Percentiles rank a stretch among this genome's conserved stretches.
These are phyloP conservation scores for Cryphonectria radicalis DNA, from an alignment of 2,329 filamentous ascomycete species.

Conservation along the genomic window DNA sequence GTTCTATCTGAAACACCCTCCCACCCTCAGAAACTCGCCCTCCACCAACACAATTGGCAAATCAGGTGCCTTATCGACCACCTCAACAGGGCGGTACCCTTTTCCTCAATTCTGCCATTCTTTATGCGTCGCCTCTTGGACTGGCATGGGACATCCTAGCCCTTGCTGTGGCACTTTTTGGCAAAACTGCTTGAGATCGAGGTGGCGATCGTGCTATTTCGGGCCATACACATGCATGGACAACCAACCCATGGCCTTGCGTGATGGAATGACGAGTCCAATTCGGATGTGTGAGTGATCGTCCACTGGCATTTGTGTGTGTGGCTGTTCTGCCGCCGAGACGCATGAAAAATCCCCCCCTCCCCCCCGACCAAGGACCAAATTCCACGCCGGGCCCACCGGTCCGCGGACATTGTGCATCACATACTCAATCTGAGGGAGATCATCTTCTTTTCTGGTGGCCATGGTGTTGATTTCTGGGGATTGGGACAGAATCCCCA, in stretches of 20 bases:
- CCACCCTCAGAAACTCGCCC: not conserved
- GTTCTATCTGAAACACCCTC: constrained; percentile 21
- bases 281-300: not conserved
- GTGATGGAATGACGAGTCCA: constrained; percentile 5
- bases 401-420: not conserved
- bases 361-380: not conserved
- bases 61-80: not conserved
- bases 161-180: not conserved
- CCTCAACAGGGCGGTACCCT: not conserved
- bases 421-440: constrained; percentile 3
- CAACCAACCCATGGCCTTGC: not conserved
- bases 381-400: not conserved
- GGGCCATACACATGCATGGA: not conserved
- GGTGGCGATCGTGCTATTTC: constrained; percentile 6
- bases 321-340: not conserved
- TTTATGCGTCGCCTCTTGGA: constrained; percentile 3
- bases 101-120: not conserved
- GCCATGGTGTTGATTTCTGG: not conserved
- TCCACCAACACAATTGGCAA: not conserved
- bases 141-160: not conserved
- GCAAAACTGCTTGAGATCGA: not conserved
- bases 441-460: not conserved
- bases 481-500: not conserved
- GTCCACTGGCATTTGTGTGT: not conserved
- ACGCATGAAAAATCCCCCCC: not conserved